Conservation (phyloP, 2,329 filamentous ascomycete genomes). For the Beauveria sp. region DNA sequence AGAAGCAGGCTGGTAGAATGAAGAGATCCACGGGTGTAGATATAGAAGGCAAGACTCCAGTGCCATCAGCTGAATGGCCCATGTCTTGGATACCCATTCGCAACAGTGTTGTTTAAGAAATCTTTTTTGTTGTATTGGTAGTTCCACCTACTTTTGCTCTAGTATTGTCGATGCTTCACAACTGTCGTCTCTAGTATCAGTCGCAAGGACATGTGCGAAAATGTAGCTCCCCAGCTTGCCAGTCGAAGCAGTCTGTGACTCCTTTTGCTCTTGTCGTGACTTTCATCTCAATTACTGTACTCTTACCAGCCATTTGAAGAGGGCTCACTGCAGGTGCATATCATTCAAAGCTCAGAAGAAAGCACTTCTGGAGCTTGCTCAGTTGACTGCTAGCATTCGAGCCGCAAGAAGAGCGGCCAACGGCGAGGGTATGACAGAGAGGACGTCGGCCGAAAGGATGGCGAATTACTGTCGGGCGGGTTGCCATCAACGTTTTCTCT, state of each 20-base stretch:
- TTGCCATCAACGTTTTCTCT: too few relatives aligned
- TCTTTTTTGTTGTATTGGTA: neutral
- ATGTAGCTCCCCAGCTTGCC: too few relatives aligned
- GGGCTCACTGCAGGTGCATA: neutral
- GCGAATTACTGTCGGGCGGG: too few relatives aligned
- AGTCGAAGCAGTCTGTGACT: too few relatives aligned
- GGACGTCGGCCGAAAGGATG: too few relatives aligned
- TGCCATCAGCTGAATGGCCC: neutral
- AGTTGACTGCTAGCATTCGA: too few relatives aligned
- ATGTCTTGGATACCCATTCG: constrained; percentile 6
- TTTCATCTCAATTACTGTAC: too few relatives aligned
- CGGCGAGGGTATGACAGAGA: too few relatives aligned
- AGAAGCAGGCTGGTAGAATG: neutral
- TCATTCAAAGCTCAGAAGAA: neutral
- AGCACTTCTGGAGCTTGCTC: too few relatives aligned
- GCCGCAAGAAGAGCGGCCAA: too few relatives aligned
- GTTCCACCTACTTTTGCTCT: neutral
- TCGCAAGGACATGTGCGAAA: neutral
- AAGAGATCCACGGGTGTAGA: neutral
- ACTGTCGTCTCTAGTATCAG: neutral
- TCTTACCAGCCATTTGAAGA: neutral
- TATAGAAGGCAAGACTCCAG: neutral
- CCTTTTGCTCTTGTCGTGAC: too few relatives aligned
- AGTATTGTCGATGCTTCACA: neutral
- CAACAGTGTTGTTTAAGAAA: neutral